Evolutionary conservation across 345 rosid genomes (phyloP).

Genomic region (Rhizophora mangle): DNA sequence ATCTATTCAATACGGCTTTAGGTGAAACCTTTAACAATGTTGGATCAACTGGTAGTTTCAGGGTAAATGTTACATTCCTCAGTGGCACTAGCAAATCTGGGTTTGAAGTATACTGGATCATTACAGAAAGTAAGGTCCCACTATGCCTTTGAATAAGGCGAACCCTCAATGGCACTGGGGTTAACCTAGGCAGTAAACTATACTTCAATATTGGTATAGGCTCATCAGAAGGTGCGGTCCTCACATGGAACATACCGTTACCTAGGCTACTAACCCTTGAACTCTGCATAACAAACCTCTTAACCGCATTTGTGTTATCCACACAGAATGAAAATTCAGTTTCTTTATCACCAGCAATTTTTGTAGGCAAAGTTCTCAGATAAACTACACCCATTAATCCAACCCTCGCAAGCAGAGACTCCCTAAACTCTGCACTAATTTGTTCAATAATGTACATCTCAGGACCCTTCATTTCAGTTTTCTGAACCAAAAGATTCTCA

Average conservation of each 20-base stretch:
- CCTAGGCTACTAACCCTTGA: slow-evolving; percentile 79
- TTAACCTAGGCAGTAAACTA: slow-evolving; percentile 76
- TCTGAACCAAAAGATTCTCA: slow-evolving; percentile 70
- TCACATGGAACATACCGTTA: slow-evolving; percentile 83
- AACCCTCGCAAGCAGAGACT: slow-evolving; percentile 84
- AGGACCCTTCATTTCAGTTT: slow-evolving; percentile 90
- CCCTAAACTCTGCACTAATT: slow-evolving; percentile 92
- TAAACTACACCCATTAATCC: slow-evolving; percentile 92
- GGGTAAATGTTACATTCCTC: slow-evolving; percentile 61
- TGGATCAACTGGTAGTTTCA: slow-evolving; percentile 96
- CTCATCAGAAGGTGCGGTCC: slow-evolving; percentile 85
- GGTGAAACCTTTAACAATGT: slow-evolving; percentile 92
- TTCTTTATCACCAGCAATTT: slow-evolving; percentile 67
- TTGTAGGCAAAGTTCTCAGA: slow-evolving; percentile 74
- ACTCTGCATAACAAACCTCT: slow-evolving; percentile 76
- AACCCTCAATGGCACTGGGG: slow-evolving; percentile 87
- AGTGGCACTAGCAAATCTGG: slow-evolving; percentile 74
- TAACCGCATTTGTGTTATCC: slow-evolving; percentile 63
- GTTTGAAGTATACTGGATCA: slow-evolving; percentile 90
- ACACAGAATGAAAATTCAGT: slow-evolving; percentile 89
- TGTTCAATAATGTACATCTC: slow-evolving; percentile 88
- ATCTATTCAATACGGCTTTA: slow-evolving; percentile 78
- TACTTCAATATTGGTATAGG: slow-evolving; percentile 87
- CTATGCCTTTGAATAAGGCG: slow-evolving; percentile 76
- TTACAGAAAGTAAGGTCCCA: slow-evolving; percentile 93